Conservation (phyloP, 805 yeast genomes). For the Barnettozyma salicaria region DNA sequence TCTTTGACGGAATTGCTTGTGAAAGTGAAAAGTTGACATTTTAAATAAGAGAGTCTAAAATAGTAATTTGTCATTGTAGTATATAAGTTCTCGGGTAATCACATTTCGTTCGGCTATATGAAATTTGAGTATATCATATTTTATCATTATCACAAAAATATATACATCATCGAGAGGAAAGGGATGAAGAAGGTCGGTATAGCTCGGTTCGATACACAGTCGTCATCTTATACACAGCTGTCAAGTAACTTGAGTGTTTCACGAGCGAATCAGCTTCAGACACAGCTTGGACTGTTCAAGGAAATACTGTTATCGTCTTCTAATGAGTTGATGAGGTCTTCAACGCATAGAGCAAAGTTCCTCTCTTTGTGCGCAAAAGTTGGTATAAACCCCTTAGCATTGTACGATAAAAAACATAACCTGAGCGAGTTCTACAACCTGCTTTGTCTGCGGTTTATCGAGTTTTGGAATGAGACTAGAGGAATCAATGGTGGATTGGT, state of each 20-base stretch:
- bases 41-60: too few relatives aligned
- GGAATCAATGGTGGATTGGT: conserved; percentile 10
- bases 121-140: too few relatives aligned
- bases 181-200: conserved; percentile 10
- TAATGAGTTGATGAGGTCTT: conserved; percentile 6
- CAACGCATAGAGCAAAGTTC: conserved; percentile 8
- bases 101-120: too few relatives aligned
- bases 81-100: too few relatives aligned
- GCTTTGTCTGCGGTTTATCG: conserved; percentile 8
- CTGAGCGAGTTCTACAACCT: conserved; percentile 8
- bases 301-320: conserved; percentile 11
- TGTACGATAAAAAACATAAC: conserved; percentile 6
- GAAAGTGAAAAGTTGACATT: conserved; percentile 30
- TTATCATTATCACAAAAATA: too few relatives aligned
- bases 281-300: conserved; percentile 8
- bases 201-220: conserved; percentile 8
- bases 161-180: too few relatives aligned
- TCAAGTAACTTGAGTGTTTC: conserved; percentile 5
- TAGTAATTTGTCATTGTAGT: too few relatives aligned
- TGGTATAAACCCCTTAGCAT: conserved; percentile 9
- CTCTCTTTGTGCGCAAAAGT: conserved; percentile 7
- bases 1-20: conserved; percentile 68
- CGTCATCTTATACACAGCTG: conserved; percentile 5
- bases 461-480: conserved; percentile 12
- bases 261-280: conserved; percentile 6